phyloP scores from a whole-genome alignment of 139 green algal genomes.

The Chlorella sp. region DNA sequence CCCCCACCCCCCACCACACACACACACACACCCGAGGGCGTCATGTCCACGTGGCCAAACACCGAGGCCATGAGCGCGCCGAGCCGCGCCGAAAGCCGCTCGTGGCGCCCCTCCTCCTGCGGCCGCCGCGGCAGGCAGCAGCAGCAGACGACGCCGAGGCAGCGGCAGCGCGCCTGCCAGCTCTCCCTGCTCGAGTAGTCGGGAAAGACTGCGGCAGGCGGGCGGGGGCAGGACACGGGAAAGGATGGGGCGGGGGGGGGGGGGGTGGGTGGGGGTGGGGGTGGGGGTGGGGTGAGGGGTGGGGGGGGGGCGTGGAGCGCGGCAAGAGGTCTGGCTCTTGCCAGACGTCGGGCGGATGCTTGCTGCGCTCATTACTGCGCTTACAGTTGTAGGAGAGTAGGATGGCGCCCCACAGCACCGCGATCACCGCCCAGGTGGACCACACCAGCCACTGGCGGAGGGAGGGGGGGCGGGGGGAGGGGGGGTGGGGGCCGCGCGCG shows the following conservation, averaged over 20 bases:
- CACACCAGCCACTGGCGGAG: constrained; percentile 31
- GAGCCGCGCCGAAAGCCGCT: constrained; percentile 25
- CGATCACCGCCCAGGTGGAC: constrained; percentile 43
- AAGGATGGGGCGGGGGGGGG: not conserved
- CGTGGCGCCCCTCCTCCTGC: not conserved
- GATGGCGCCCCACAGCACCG: constrained; percentile 2
- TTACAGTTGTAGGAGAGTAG: constrained; percentile 49
- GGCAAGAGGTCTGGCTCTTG: not conserved
- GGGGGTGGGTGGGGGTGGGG: not conserved
- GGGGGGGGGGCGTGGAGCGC: not conserved
- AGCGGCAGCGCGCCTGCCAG: constrained; percentile 46
- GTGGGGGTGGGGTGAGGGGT: not conserved
- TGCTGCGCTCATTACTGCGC: too few species aligned
- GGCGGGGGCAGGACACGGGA: too few species aligned
- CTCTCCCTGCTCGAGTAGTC: too few species aligned
- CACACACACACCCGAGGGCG: not conserved
- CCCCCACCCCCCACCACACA: not conserved
- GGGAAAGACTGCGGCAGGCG: too few species aligned
- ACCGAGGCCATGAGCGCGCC: constrained; percentile 41
- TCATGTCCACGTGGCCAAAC: not conserved
- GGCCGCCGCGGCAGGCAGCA: not conserved
- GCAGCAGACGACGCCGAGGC: constrained; percentile 43
- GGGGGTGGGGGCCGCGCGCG: too few species aligned
- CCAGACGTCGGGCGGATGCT: too few species aligned
- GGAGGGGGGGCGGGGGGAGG: not conserved